Evolutionary conservation across 163 green algal species (phyloP).

Genomic region (Trebouxia gelatinosa): DNA sequence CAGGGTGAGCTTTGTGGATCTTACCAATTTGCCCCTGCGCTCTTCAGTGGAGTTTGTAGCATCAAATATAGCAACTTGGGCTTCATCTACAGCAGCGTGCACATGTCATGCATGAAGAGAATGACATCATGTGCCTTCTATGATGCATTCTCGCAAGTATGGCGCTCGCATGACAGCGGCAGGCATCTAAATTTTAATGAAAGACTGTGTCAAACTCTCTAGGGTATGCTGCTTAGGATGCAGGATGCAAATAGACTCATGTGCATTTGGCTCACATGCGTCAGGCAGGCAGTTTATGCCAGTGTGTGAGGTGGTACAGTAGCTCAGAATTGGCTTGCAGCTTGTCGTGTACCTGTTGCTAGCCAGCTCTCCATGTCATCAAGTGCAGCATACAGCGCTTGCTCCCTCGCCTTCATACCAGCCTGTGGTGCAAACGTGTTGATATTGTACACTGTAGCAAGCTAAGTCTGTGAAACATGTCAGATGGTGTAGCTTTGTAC

Average conservation of each 20-base stretch:
- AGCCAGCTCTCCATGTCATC: slow-evolving; percentile 85
- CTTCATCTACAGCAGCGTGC: slow-evolving; percentile 50
- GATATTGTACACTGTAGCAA: too few species aligned
- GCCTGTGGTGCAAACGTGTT: slow-evolving; percentile 46
- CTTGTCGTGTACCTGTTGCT: slow-evolving; percentile 35
- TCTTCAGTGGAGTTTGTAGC: slow-evolving; percentile 93
- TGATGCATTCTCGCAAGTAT: too few species aligned
- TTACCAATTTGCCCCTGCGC: slow-evolving; percentile 70
- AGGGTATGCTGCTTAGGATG: too few species aligned
- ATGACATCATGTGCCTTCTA: too few species aligned
- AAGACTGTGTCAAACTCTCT: too few species aligned
- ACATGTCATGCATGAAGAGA: background rate
- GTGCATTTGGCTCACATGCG: too few species aligned
- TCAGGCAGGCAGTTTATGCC: background rate
- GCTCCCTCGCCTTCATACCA: slow-evolving; percentile 64
- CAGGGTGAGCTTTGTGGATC: too few species aligned
- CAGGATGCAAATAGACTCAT: too few species aligned
- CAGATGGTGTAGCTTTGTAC: too few species aligned
- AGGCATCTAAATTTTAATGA: too few species aligned
- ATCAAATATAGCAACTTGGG: slow-evolving; percentile 94
- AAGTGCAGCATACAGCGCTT: slow-evolving; percentile 72
- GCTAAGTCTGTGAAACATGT: background rate
- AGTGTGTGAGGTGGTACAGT: background rate
- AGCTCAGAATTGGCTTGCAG: background rate
- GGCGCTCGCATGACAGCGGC: too few species aligned